Evolutionary conservation across 495 filamentous ascomycete species (phyloP).

Genomic region (Penicillium roqueforti): DNA sequence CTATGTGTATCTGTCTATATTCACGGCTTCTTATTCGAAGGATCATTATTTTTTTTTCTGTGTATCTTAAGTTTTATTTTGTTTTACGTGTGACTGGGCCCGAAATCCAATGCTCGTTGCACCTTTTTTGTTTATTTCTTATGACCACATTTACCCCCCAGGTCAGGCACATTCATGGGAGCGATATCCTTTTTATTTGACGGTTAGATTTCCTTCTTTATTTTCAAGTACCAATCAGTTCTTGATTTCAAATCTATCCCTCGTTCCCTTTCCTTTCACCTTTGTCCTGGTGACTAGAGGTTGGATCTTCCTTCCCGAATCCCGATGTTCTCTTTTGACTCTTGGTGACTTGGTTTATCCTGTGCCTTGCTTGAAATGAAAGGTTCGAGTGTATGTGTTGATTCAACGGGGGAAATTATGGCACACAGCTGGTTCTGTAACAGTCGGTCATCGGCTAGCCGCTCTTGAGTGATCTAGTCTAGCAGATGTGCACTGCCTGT

Average conservation of each 20-base stretch:
- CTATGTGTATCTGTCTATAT: slow-evolving; percentile 28
- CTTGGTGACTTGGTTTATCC: not conserved
- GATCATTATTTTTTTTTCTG: slow-evolving; percentile 30
- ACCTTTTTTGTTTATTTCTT: slow-evolving; percentile 21
- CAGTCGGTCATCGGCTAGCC: not conserved
- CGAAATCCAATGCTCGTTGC: slow-evolving; percentile 31
- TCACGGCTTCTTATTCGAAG: slow-evolving; percentile 25
- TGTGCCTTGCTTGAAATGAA: not conserved
- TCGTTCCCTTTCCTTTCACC: slow-evolving; percentile 10
- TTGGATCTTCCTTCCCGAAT: not conserved
- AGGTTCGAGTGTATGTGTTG: not conserved
- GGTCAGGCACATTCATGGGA: slow-evolving; percentile 10
- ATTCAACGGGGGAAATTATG: not conserved
- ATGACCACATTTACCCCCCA: not conserved
- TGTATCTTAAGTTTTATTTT: slow-evolving; percentile 44
- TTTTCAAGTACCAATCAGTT: slow-evolving; percentile 6
- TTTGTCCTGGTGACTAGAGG: not conserved
- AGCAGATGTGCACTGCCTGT: not conserved
- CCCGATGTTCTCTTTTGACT: not conserved
- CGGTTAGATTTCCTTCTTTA: slow-evolving; percentile 5
- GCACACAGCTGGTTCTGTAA: slow-evolving; percentile 6
- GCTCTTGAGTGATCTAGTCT: not conserved
- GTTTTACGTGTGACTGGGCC: slow-evolving; percentile 29
- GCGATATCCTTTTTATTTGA: slow-evolving; percentile 8
- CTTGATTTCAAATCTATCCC: slow-evolving; percentile 5